Conservation (phyloP, 139 green algal species). For the Chlorella sp. region DNA sequence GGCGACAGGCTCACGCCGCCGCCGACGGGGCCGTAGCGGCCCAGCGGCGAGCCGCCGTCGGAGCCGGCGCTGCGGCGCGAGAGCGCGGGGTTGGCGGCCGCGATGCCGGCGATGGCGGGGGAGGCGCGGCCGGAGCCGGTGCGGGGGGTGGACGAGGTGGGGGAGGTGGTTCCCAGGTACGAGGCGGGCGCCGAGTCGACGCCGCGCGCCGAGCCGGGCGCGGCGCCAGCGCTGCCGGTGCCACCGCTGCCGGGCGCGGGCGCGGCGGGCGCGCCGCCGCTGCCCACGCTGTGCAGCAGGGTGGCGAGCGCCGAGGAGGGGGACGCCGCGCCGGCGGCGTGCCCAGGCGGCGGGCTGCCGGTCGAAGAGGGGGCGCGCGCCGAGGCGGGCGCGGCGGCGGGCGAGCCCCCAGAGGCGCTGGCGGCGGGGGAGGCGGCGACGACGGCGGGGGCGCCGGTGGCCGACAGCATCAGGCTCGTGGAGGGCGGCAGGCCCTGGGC, state of each 20-base stretch:
- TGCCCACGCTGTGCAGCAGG: neutral
- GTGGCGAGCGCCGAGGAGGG: neutral
- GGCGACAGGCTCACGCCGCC: conserved; percentile 5
- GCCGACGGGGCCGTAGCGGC: conserved; percentile 34
- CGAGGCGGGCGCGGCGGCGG: neutral
- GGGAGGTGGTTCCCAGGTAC: conserved; percentile 21
- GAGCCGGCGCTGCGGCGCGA: conserved; percentile 1
- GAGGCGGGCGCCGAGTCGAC: neutral
- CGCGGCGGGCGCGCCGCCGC: neutral
- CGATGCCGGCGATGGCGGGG: neutral
- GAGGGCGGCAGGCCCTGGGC: neutral
- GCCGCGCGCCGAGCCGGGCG: neutral
- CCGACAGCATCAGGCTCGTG: conserved; percentile 3
- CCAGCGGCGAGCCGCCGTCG: conserved; percentile 29
- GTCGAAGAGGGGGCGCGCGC: neutral
- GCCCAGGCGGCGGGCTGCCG: neutral
- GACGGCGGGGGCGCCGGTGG: neutral
- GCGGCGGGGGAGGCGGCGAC: neutral
- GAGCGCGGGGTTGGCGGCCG: conserved; percentile 17
- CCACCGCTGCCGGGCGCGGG: neutral
- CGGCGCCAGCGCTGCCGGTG: neutral
- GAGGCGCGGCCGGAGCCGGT: conserved; percentile 15
- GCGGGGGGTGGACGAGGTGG: neutral
- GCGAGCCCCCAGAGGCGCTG: neutral
- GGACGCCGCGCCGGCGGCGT: neutral